A percentile compares a stretch with the other conserved stretches of the same genome.
These are phyloP conservation scores for Colletotrichum scovillei DNA, from an alignment of 2,329 filamentous ascomycete genomes.

Conservation along the genomic window DNA sequence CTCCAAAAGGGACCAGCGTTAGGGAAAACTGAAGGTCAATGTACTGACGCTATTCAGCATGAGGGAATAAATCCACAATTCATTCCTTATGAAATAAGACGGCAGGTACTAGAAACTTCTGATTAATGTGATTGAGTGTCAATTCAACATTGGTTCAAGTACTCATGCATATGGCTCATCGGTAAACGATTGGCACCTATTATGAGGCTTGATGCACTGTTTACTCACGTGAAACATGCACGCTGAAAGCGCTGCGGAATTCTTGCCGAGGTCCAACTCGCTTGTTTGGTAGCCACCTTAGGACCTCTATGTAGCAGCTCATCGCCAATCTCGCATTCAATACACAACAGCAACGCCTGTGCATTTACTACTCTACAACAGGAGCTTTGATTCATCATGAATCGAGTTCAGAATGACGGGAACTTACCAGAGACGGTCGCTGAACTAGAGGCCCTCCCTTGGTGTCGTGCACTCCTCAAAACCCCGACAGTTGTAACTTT, in stretches of 20 bases:
- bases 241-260: not conserved
- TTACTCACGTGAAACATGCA: constrained; percentile 23
- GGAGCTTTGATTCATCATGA: not conserved
- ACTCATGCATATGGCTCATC: too few species aligned
- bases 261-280: constrained; percentile 22
- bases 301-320: not conserved
- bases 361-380: not conserved
- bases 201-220: too few species aligned
- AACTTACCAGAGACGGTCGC: constrained; percentile 1
- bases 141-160: too few species aligned
- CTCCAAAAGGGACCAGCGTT: too few species aligned
- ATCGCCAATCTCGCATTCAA: not conserved
- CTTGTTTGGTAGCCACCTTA: not conserved
- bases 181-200: not conserved
- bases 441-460: constrained; percentile 49
- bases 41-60: too few species aligned
- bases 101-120: too few species aligned
- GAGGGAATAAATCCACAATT: too few species aligned
- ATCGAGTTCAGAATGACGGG: not conserved
- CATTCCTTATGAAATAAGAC: too few species aligned
- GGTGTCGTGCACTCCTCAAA: constrained; percentile 47
- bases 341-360: too few species aligned
- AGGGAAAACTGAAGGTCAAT: too few species aligned
- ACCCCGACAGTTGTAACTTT: constrained; percentile 44
- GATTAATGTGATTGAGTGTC: too few species aligned